Base-by-base conservation (phyloP, 1,284 basidiomycete genomes). In the Malassezia psittaci region DNA sequence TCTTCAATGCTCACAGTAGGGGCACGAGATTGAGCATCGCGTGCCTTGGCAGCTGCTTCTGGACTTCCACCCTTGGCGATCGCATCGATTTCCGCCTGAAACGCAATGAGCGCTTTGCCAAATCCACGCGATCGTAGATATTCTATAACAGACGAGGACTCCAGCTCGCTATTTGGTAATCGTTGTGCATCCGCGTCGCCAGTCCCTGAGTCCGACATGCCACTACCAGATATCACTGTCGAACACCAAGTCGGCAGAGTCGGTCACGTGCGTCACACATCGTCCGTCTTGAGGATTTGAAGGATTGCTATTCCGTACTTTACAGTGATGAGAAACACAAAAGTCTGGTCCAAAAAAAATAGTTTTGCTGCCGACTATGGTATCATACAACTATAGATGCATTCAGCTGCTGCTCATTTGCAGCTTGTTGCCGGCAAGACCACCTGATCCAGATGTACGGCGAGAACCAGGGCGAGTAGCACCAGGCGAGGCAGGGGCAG, bases 121-220 rank as follows among this genome's bases (percentile, higher is more conserved):
- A 89, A 85, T 5, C 91, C 90, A 48, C 89, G 81, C 24, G 83
- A 78, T 51, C 84, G 84, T 46, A 94, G 80, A 75, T 93, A 96
- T 54, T 90, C 87, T 59, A 89, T 78, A 40, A 94, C 82, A 12
- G 85, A 35, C 13, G 50, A 38, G 12, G 54, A 36, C 40, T 46
- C 38, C 50, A 52, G 33, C 5, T 49, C 42, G 18, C 33, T 21
- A n/a, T 35, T 21, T 1, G 45, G n/a, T 29, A 35, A 18, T 18
- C 45, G 32, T 33, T 11, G n/a, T 18, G 24, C 36, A 18, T 49
- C 48, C 48, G 48, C 48, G 21, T 49, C 36, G 8, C 39, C 24
- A 29, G 24, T 7, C 24, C 24, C 24, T 29, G 24, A 29, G 24
- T 29, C 24, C 24, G 24, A 29, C 24, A 29, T 29, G 24, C 24